Evolutionary conservation across 1,139 yeast genomes (phyloP).

Genomic region (Pichia inconspicua): DNA sequence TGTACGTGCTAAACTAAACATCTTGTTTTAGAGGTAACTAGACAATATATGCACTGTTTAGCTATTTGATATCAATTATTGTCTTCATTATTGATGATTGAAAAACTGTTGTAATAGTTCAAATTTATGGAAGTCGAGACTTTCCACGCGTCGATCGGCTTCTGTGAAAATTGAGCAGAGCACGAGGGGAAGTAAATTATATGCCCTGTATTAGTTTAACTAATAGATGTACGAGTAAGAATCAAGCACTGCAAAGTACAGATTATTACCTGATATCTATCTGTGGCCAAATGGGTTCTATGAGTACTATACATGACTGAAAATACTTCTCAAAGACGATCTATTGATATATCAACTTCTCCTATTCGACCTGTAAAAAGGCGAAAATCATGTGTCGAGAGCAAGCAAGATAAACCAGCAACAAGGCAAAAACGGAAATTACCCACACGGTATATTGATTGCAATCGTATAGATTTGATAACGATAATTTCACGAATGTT

Average conservation of each 20-base stretch:
- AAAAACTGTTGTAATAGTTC: neutral
- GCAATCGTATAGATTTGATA: slow-evolving; percentile 65
- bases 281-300: neutral
- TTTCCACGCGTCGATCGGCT: neutral
- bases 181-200: neutral
- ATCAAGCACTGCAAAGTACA: neutral
- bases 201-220: neutral
- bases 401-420: neutral
- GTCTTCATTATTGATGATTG: neutral
- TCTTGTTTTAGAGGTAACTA: neutral
- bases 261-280: neutral
- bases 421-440: slow-evolving; percentile 25
- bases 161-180: neutral
- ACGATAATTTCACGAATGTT: slow-evolving; percentile 74
- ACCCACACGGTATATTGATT: slow-evolving; percentile 55
- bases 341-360: neutral
- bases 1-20: slow-evolving; percentile 2
- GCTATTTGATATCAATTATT: too few relatives aligned
- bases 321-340: neutral
- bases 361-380: slow-evolving; percentile 2
- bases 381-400: slow-evolving; percentile 3
- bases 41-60: neutral
- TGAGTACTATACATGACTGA: neutral
- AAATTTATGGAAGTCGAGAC: neutral
- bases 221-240: neutral